Evolutionary conservation across 2,329 filamentous ascomycete genomes (phyloP).

Genomic region (Penicillium hesseltinei): DNA sequence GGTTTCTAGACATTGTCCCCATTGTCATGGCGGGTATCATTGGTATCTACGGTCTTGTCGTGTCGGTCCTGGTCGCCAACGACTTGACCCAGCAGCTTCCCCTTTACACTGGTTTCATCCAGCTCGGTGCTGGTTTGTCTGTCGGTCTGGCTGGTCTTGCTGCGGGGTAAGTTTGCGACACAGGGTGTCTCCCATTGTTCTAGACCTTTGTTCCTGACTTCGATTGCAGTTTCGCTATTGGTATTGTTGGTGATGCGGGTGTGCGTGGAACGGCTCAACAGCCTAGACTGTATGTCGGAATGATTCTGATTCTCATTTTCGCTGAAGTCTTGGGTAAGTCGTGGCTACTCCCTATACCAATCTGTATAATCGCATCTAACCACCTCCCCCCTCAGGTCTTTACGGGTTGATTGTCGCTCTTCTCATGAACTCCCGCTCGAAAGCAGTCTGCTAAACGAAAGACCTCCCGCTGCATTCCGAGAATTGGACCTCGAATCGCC

Average conservation of each 20-base stretch:
- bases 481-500: conserved; percentile 11
- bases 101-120: conserved; percentile 80
- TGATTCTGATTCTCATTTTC: conserved; percentile 99
- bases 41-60: conserved; percentile 94
- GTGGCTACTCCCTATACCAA: not conserved
- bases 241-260: conserved; percentile 67
- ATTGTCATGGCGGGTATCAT: conserved; percentile 99
- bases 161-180: conserved; percentile 53
- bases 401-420: conserved; percentile 98
- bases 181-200: not conserved
- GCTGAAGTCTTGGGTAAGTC: conserved; percentile 91
- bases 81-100: conserved; percentile 69
- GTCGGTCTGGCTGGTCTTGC: conserved; percentile 81
- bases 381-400: conserved; percentile 64
- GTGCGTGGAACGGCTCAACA: conserved; percentile 54
- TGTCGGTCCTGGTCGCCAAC: conserved; percentile 82
- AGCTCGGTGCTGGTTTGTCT: conserved; percentile 77
- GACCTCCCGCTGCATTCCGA: conserved; percentile 10
- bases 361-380: conserved; percentile 26
- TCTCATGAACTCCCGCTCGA: conserved; percentile 96
- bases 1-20: conserved; percentile 81
- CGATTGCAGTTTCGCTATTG: conserved; percentile 67
- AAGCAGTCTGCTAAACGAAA: conserved; percentile 58
- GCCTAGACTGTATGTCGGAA: conserved; percentile 78
- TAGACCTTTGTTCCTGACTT: conserved; percentile 12